Evolutionary conservation across 2,329 filamentous ascomycete species (phyloP), one percentile per base, ranked within the genome.

Genomic region (Fusarium chuoi): DNA sequence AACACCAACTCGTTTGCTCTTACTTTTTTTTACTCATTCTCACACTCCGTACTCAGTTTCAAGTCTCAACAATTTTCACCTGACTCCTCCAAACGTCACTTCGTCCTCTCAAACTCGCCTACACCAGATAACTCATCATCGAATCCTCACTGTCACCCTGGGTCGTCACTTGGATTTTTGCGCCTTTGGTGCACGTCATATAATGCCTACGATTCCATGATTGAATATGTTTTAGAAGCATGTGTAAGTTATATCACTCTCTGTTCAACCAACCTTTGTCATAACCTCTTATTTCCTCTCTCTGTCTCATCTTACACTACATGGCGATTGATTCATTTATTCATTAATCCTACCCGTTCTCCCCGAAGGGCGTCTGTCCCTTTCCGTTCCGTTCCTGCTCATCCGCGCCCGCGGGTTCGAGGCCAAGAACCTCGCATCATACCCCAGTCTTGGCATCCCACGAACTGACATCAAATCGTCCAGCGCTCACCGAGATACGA

Each of bases 401-500:
- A 61, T 63, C 65, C 66, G 57, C 54, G 73, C 60, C 69, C 69
- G 67, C 74, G 74, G 65, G 57, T 68, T 60, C 64, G 52, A 68
- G 68, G 78, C 78, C 77, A 79, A 80, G 77, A 71, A 58, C 61
- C 54, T 74, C 68, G 61, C 76, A 75, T 77, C 69, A 70, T 70
- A 70, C 75, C 78, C 77, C 77, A 69, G 79, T 76, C 80, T 82
- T 81, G 80, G 80, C 80, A 78, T 75, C 70, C 73, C 68, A 73
- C 67, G 76, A 79, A 81, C 82, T 83, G 78, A 81, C 79, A 75
- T 80, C 26, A 52, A 70, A 45, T 49, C 73, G 48, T 52, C 79
- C 79, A 86, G 85, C 85, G 82, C 84, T 86, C 80, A 81, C 81
- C 80, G 82, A 85, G 82, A 83, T 87, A 81, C 83, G 83, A 83